Evolutionary conservation across 2,329 filamentous ascomycete genomes (phyloP), one percentile per base, ranked within the genome.

Genomic region (Boeremia exigua): DNA sequence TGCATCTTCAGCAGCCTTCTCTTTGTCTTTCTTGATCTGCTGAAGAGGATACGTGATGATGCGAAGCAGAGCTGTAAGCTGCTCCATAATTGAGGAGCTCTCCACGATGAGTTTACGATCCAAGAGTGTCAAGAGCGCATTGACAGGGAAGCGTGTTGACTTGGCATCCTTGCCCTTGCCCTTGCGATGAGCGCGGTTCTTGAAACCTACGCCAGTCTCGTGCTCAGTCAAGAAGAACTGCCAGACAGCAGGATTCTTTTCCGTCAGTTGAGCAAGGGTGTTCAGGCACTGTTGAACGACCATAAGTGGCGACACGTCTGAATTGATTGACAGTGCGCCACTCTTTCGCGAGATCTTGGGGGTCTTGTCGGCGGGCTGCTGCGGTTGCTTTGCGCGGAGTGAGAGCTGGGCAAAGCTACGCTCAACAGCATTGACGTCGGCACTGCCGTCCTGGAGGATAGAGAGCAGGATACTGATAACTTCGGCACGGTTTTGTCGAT

Each of bases 81-180:
- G 88, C 66, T 96, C 94, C 93, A 99, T 98, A 53, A 96, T 94
- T 6, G 88, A 84, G n/a, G 94, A 93, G 77, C 92, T 99, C 77
- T 99, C 95, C 79, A 96, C 96, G 61, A 99, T 93, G 58, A 98
- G 82, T 62, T 92, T 91, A n/a, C 95, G 90, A 72, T 98, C 95
- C 19, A 99, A 83, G 5, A 99, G 83, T 58, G 87, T 88, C 42
- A 99, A 82, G 28, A 99, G 80, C 12, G 93, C 92, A 73, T 99
- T 99, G 72, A 99, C 85, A 9, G 96, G 92, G 72, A 90, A 99
- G 72, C 91, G 95, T 64, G 88, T 88, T 27, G 91, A 88, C 75
- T 90, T 96, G 63, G 81, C 86, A 62, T 96, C 94, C 76, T 94
- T 95, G 48, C 81, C 85, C 75, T 98, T 98, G 67, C 91, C 92